These are phyloP conservation scores for Stemphylium lycopersici DNA, from an alignment of 2,329 filamentous ascomycete species.

Conservation along the genomic window DNA sequence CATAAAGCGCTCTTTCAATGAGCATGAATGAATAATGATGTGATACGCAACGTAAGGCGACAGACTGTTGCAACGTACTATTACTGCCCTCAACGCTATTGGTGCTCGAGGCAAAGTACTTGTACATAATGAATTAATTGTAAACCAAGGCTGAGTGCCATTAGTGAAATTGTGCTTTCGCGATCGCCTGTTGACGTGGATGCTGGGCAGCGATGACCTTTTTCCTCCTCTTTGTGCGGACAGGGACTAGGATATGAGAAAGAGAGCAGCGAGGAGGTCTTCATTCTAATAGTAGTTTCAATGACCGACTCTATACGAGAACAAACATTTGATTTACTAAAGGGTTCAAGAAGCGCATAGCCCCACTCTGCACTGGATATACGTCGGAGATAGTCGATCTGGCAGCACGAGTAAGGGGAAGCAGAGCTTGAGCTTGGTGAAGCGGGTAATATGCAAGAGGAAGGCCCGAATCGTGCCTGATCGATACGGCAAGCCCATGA, in stretches of 20 bases:
- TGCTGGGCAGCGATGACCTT: too few relatives aligned
- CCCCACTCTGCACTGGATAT: too few relatives aligned
- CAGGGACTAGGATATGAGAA: too few relatives aligned
- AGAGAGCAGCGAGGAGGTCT: too few relatives aligned
- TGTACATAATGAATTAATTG: not conserved
- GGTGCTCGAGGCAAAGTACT: not conserved
- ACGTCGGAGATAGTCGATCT: too few relatives aligned
- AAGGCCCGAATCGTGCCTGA: not conserved
- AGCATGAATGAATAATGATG: not conserved
- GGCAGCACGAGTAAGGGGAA: not conserved
- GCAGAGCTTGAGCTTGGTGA: not conserved
- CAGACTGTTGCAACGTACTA: not conserved
- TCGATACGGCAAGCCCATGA: conserved; percentile 4
- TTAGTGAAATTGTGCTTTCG: too few relatives aligned
- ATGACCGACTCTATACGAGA: too few relatives aligned
- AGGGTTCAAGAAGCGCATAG: too few relatives aligned
- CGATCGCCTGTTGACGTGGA: too few relatives aligned
- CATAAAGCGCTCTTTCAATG: conserved; percentile 2
- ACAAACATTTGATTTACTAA: too few relatives aligned
- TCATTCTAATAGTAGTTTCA: too few relatives aligned
- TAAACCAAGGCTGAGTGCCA: not conserved
- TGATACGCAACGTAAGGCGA: not conserved
- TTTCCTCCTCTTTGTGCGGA: too few relatives aligned
- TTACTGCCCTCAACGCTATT: not conserved
- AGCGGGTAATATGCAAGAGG: not conserved